These are phyloP conservation scores for Podospora tetraspora DNA, from an alignment of 495 filamentous ascomycete genomes.

Conservation along the genomic window DNA sequence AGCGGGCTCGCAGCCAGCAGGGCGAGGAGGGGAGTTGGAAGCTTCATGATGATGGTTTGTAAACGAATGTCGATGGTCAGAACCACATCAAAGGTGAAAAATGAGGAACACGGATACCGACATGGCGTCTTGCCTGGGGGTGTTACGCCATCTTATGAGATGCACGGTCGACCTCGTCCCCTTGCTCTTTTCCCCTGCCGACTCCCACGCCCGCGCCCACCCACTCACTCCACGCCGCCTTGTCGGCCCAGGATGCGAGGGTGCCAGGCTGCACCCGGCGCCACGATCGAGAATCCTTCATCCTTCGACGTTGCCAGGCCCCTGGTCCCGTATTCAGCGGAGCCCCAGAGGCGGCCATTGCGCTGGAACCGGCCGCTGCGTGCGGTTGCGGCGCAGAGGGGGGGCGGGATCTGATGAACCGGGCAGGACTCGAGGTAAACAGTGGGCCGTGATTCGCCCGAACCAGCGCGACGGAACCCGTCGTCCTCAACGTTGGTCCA, in stretches of 20 bases:
- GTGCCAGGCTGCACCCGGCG: not conserved
- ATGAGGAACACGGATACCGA: not conserved
- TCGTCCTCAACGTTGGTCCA: not conserved
- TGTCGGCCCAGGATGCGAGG: not conserved
- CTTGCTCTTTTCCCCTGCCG: not conserved
- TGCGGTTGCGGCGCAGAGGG: not conserved
- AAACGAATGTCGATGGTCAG: not conserved
- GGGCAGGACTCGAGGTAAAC: not conserved
- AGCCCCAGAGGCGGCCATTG: not conserved
- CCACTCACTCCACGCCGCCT: not conserved
- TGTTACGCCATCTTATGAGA: not conserved
- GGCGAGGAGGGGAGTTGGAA: not conserved
- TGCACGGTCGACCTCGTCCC: not conserved
- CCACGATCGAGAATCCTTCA: not conserved
- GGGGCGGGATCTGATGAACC: not conserved
- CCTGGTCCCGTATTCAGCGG: not conserved
- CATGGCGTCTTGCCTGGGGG: not conserved
- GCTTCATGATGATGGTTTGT: slow-evolving; percentile 10
- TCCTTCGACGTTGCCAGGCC: not conserved
- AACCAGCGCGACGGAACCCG: not conserved
- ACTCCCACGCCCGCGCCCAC: not conserved
- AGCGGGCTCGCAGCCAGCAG: slow-evolving; percentile 1
- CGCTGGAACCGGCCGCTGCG: not conserved
- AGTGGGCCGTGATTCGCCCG: not conserved
- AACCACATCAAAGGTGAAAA: not conserved